Conservation (phyloP, 2,329 filamentous ascomycete genomes). For the Aureobasidium mangrovei region DNA sequence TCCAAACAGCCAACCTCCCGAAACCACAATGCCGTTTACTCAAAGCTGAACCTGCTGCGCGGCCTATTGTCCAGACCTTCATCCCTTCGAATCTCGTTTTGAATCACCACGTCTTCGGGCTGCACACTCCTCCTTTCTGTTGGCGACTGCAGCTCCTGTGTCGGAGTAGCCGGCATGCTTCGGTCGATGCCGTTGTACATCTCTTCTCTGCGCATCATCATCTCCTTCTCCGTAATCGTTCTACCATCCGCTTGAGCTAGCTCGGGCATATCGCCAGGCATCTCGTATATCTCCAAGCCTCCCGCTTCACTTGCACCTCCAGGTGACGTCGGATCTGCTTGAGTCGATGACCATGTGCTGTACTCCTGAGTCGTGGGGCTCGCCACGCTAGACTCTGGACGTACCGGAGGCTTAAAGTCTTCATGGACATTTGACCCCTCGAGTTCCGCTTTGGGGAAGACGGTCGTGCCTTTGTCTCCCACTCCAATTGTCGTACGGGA, state of each 20-base stretch:
- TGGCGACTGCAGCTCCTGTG: not conserved
- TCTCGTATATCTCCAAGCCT: conserved; percentile 38
- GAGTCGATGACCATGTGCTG: conserved; percentile 15
- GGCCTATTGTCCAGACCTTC: not conserved
- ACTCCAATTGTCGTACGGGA: conserved; percentile 9
- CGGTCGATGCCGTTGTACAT: conserved; percentile 38
- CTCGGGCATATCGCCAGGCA: conserved; percentile 47
- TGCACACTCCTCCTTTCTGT: not conserved
- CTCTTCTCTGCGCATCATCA: conserved; percentile 36
- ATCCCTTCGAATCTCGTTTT: not conserved
- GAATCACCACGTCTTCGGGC: conserved; percentile 2
- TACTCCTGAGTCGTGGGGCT: not conserved
- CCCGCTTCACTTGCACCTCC: conserved; percentile 25
- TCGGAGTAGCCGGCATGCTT: conserved; percentile 7
- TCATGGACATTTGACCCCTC: conserved; percentile 22
- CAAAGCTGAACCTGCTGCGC: conserved; percentile 12
- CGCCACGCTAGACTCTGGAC: conserved; percentile 14
- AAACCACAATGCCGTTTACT: not conserved
- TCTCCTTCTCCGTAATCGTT: conserved; percentile 41
- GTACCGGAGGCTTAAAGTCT: conserved; percentile 1
- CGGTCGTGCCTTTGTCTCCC: conserved; percentile 16
- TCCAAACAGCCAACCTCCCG: not conserved
- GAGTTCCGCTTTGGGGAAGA: conserved; percentile 41
- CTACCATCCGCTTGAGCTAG: conserved; percentile 42
- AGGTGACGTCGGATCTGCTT: conserved; percentile 2